Conservation (phyloP, 805 yeast species). For the Pichia phayaonensis region DNA sequence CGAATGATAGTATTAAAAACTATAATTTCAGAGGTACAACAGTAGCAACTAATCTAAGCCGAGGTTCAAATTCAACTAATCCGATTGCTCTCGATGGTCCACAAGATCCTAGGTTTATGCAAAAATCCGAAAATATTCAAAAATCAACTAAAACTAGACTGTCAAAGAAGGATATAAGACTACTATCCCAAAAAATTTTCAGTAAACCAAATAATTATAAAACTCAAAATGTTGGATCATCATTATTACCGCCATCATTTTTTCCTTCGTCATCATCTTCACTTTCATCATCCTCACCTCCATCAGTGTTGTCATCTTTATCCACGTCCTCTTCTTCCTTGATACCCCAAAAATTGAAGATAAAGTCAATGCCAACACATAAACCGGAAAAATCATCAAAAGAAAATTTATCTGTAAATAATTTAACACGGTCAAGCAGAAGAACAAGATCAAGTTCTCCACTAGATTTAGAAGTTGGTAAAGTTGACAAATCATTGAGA, state of each 20-base stretch:
- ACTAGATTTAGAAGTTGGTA: background rate
- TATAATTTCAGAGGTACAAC: background rate
- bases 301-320: background rate
- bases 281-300: too few relatives aligned
- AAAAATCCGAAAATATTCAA: background rate
- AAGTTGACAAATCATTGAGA: background rate
- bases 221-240: background rate
- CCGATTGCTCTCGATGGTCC: conserved; percentile 1
- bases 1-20: background rate
- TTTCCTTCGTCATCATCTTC: too few relatives aligned
- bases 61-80: background rate
- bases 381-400: background rate
- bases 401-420: background rate
- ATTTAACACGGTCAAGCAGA: background rate
- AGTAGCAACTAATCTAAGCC: background rate
- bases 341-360: background rate
- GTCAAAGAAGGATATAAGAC: background rate
- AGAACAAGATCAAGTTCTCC: background rate
- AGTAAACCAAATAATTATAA: background rate
- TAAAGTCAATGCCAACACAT: background rate
- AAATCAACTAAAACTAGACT: background rate
- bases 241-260: background rate
- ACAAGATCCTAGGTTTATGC: background rate
- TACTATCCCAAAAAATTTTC: background rate
- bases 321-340: background rate